Percentiles rank a stretch among this genome's conserved stretches.
These are phyloP conservation scores for Kwoniella pini DNA, from an alignment of 768 basidiomycete genomes.

Conservation along the genomic window DNA sequence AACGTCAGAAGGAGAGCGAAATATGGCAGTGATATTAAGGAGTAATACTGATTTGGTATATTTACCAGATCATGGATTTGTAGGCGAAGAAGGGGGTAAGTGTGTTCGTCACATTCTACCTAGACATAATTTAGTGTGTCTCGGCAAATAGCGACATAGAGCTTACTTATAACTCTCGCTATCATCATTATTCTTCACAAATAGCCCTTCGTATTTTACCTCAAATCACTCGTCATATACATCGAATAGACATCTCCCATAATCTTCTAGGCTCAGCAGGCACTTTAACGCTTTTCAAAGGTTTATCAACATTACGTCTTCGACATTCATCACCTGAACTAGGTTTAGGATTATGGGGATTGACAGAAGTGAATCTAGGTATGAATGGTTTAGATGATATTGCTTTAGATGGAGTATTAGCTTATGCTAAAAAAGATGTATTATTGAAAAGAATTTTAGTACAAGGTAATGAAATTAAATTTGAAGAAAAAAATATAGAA, in stretches of 20 bases:
- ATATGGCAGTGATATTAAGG: conserved; percentile 40
- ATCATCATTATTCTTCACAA: too few relatives aligned
- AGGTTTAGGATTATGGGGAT: conserved; percentile 30
- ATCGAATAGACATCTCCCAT: conserved; percentile 44
- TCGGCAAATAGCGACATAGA: too few relatives aligned
- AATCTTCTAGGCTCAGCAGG: conserved; percentile 42
- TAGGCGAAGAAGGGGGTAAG: conserved; percentile 46
- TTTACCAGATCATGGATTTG: conserved; percentile 46
- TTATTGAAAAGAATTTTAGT: conserved; percentile 24
- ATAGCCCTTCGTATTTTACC: conserved; percentile 38
- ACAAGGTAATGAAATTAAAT: conserved; percentile 39
- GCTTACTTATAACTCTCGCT: too few relatives aligned
- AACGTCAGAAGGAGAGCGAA: background rate
- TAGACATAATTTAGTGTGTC: background rate
- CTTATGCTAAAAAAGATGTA: conserved; percentile 47
- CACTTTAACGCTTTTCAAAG: conserved; percentile 31
- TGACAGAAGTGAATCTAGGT: conserved; percentile 43
- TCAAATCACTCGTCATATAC: conserved; percentile 36
- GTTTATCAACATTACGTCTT: conserved; percentile 30
- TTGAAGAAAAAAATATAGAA: conserved; percentile 13
- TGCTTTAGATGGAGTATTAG: conserved; percentile 30
- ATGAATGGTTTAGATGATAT: conserved; percentile 35
- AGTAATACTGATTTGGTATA: conserved; percentile 40
- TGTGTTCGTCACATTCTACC: background rate
- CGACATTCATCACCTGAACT: conserved; percentile 26